Percentiles rank a stretch among this genome's conserved stretches.
These are phyloP conservation scores for Volvox reticuliferus DNA, from an alignment of 139 green algal species.

Conservation along the genomic window DNA sequence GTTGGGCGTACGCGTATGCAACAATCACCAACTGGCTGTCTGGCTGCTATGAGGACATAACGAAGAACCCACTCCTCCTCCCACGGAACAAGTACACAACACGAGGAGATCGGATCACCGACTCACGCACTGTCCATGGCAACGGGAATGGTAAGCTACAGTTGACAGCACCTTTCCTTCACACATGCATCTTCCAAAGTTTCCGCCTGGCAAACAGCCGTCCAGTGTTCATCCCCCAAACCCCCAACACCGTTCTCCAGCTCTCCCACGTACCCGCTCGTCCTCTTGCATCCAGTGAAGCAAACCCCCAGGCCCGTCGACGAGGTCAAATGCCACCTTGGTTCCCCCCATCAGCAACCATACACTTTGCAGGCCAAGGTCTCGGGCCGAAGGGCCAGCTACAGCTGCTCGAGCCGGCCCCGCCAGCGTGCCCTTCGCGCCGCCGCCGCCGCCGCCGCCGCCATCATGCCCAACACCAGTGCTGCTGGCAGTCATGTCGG, in stretches of 20 bases:
- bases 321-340: background rate
- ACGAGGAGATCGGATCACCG: background rate
- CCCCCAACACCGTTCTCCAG: background rate
- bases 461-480: no score
- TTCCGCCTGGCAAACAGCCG: background rate
- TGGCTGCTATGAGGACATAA: no score
- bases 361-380: slow-evolving; percentile 16
- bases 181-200: background rate
- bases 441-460: background rate
- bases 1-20: background rate
- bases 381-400: background rate
- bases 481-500: background rate
- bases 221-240: background rate
- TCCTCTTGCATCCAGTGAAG: slow-evolving; percentile 28
- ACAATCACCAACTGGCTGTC: background rate
- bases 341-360: slow-evolving; percentile 27
- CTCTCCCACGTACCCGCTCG: background rate
- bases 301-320: slow-evolving; percentile 10
- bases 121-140: background rate
- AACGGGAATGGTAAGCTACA: background rate
- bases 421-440: background rate
- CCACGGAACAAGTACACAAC: no score
- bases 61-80: no score
- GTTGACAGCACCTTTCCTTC: background rate
- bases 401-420: no score